These are phyloP conservation scores for Hansfordia pulvinata DNA, from an alignment of 2,329 filamentous ascomycete genomes.

Conservation along the genomic window DNA sequence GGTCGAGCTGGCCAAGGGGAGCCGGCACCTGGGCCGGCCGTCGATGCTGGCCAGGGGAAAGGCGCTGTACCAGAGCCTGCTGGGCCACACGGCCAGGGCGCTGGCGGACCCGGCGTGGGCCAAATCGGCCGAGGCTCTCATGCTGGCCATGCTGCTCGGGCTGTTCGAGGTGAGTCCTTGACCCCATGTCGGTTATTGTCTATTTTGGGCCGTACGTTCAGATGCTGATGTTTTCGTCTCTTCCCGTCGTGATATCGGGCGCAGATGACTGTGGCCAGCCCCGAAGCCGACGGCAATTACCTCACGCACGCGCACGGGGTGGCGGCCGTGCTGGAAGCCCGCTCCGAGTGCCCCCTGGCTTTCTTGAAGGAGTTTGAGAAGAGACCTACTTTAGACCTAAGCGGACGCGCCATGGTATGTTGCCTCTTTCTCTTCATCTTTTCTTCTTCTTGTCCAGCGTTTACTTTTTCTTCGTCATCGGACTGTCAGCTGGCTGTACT, in stretches of 20 bases:
- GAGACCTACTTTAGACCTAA: too few relatives aligned
- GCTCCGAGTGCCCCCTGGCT: too few relatives aligned
- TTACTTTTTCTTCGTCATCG: too few relatives aligned
- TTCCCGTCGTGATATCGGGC: constrained; percentile 4
- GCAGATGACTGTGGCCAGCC: constrained; percentile 3
- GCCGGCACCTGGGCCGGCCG: constrained; percentile 8
- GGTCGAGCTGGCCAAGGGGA: too few relatives aligned
- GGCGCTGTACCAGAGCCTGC: constrained; percentile 7
- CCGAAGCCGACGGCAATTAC: constrained; percentile 1
- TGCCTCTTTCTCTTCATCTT: too few relatives aligned
- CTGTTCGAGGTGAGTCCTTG: constrained; percentile 8
- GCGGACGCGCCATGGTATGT: too few relatives aligned
- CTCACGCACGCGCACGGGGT: neutral
- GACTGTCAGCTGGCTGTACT: too few relatives aligned
- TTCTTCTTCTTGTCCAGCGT: too few relatives aligned
- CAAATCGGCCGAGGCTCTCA: constrained; percentile 4
- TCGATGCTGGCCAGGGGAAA: constrained; percentile 4
- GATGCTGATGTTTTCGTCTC: constrained; percentile 8
- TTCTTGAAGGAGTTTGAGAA: too few relatives aligned
- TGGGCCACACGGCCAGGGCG: constrained; percentile 5
- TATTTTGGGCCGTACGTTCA: constrained; percentile 5
- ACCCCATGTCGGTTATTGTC: constrained; percentile 3
- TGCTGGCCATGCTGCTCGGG: constrained; percentile 9
- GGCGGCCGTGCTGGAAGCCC: neutral
- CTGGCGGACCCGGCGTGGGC: constrained; percentile 5